Conservation (phyloP, 2,329 filamentous ascomycete genomes). For the Zymoseptoria crescenta region DNA sequence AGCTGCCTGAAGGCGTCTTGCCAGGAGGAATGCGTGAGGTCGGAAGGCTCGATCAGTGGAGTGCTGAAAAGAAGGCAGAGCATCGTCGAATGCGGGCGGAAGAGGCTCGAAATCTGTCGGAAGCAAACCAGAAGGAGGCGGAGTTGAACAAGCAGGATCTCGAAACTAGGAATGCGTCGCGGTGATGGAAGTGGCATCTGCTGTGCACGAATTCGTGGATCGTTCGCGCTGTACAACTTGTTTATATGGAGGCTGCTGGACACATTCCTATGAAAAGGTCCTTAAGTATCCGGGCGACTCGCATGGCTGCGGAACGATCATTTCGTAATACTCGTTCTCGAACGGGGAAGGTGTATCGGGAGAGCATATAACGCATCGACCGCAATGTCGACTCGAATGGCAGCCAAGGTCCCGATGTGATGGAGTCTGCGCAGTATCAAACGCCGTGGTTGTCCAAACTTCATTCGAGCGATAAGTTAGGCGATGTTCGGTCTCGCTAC, state of each 20-base stretch:
- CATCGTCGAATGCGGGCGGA: conserved; percentile 22
- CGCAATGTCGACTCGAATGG: not conserved
- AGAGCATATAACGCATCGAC: not conserved
- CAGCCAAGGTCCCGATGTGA: not conserved
- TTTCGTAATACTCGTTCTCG: not conserved
- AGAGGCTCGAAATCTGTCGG: conserved; percentile 19
- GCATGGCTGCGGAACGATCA: not conserved
- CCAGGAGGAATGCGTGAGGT: conserved; percentile 26
- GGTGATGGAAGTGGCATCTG: not conserved
- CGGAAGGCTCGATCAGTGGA: conserved; percentile 24
- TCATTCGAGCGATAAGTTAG: not conserved
- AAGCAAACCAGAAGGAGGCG: conserved; percentile 23
- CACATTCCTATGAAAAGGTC: not conserved
- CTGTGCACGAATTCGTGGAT: not conserved
- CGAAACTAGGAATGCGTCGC: conserved; percentile 11
- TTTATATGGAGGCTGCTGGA: not conserved
- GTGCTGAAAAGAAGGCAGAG: conserved; percentile 23
- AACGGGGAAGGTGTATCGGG: not conserved
- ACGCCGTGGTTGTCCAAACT: not conserved
- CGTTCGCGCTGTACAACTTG: not conserved
- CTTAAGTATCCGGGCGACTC: not conserved
- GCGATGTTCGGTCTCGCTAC: not conserved
- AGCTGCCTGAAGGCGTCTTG: conserved; percentile 26
- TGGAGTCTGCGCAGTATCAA: not conserved
- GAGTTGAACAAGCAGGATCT: conserved; percentile 15